These are phyloP conservation scores for Favolaschia claudopus DNA, from an alignment of 768 basidiomycete species.

Conservation along the genomic window DNA sequence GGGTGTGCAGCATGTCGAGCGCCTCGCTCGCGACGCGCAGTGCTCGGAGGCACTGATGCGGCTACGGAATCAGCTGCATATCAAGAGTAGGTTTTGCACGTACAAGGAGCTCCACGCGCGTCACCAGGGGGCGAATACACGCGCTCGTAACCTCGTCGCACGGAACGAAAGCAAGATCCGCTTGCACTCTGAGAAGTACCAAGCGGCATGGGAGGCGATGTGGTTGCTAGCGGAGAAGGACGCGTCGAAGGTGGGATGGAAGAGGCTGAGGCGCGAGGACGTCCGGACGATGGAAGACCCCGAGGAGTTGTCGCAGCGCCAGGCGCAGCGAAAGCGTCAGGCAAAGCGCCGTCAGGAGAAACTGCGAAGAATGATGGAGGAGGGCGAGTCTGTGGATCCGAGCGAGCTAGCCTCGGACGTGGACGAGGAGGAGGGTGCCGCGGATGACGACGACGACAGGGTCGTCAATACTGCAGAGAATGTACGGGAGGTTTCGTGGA, in stretches of 20 bases:
- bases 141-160: neutral
- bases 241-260: neutral
- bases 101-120: slow-evolving; percentile 1
- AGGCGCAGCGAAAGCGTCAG: neutral
- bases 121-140: slow-evolving; percentile 10
- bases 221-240: neutral
- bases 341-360: neutral
- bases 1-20: neutral
- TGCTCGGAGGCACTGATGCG: neutral
- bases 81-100: neutral
- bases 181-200: slow-evolving; percentile 6
- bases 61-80: slow-evolving; percentile 10
- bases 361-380: neutral
- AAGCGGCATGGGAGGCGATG: slow-evolving; percentile 5
- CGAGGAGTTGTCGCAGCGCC: neutral
- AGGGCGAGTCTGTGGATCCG: neutral
- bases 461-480: neutral
- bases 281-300: neutral
- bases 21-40: slow-evolving; percentile 9
- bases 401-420: neutral
- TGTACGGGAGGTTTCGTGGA: neutral
- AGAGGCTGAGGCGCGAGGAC: neutral
- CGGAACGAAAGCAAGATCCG: slow-evolving; percentile 13
- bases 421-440: neutral
- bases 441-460: neutral